Conservation (phyloP, 305 asterid species). For the Fraxinus nigra region DNA sequence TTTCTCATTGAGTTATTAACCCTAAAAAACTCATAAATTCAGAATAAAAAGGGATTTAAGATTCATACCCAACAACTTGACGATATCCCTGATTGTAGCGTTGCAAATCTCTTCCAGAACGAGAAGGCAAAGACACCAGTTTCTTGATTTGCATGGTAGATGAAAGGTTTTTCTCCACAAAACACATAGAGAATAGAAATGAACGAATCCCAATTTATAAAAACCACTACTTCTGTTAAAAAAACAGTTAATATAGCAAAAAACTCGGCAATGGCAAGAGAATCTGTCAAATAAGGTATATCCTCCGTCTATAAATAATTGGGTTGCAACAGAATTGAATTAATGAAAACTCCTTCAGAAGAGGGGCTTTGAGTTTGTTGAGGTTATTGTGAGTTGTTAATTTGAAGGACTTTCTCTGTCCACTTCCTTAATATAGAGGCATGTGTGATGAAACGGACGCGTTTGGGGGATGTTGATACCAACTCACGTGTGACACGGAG, state of each 20-base stretch:
- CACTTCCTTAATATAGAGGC: background rate
- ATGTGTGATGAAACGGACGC: background rate
- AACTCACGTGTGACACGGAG: background rate
- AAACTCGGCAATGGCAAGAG: background rate
- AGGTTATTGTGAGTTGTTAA: background rate
- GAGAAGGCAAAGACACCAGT: slow-evolving; percentile 37
- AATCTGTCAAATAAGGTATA: background rate
- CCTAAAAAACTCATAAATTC: background rate
- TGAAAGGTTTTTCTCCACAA: background rate
- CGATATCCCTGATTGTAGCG: slow-evolving; percentile 79
- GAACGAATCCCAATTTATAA: background rate
- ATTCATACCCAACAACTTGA: slow-evolving; percentile 89
- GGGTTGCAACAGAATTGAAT: background rate
- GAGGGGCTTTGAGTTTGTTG: background rate
- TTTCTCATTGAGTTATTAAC: background rate
- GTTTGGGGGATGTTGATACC: background rate
- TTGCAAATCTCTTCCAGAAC: slow-evolving; percentile 66
- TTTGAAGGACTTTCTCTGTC: background rate
- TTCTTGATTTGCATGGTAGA: slow-evolving; percentile 37
- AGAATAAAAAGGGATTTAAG: background rate
- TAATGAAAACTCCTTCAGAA: background rate
- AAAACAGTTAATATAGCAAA: background rate
- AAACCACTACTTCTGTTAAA: background rate
- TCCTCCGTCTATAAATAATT: background rate
- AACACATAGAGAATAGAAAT: background rate